Evolutionary conservation across 805 yeast genomes (phyloP), one percentile per base, ranked within the genome.

Genomic region (Dipodascus geniculatus): DNA sequence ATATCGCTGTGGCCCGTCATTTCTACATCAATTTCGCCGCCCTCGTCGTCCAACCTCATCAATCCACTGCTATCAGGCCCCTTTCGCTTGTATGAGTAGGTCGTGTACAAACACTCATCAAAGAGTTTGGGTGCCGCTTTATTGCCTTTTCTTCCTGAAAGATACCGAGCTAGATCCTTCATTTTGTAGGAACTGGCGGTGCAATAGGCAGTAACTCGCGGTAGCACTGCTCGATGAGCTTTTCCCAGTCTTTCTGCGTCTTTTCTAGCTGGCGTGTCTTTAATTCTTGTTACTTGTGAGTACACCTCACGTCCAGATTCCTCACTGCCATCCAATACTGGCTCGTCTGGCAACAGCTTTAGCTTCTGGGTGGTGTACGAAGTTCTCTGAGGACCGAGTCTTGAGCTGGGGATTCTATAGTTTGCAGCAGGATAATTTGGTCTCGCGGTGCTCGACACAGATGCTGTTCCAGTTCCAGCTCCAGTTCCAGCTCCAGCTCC

Each of bases 171-270:
- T 44, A 93, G 71, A 51, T 89, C 97, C 60, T 85, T 80, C 95
- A 93, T 87, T 59, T 80, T 81, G 64, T 90, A 93, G 22, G 93
- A 81, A 28, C 96, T 90, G 23, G 97, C 89, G 0, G 98, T 91
- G 69, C 98, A 91, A 65, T 89, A 93, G 2, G 96, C 96, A 0
- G 98, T 91, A 1, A 90, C 96, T 57, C 99, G 74, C 2, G 99
- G 98, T 54, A 93, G 74, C 57, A 88, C 70, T 33, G 85, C 85
- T 56, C 98, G 63, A 61, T 85, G 91, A 58, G 81, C 81, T 66
- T 90, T 93, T 2, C 96, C 96, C 55, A 93, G 72, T 51, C 90
- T 80, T 65, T 90, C 96, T 0, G 99, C 98, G 72, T 91, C 98
- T 58, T 82, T 83, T 60, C 97, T 74, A 0, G 97, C 97, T 0